Conservation (phyloP, 306 rosid species). For the Pterocarpus macrocarpus region DNA sequence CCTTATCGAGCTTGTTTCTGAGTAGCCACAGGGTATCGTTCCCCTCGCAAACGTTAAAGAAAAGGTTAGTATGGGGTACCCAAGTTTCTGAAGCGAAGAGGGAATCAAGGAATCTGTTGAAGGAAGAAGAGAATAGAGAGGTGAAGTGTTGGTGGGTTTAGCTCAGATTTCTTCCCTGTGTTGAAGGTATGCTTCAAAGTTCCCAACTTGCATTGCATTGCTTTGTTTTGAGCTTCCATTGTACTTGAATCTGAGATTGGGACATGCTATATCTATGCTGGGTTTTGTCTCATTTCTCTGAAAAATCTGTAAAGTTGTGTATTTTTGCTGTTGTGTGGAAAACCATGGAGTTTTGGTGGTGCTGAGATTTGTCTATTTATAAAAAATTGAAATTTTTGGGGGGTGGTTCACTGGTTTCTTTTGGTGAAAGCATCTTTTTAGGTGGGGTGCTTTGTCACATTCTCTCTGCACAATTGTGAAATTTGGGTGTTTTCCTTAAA, state of each 20-base stretch:
- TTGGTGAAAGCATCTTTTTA: constrained; percentile 50
- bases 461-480: constrained; percentile 41
- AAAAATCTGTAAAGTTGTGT: constrained; percentile 7
- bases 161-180: constrained; percentile 58
- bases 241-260: constrained; percentile 68
- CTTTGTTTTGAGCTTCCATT: constrained; percentile 31
- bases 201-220: constrained; percentile 49
- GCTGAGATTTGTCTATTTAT: constrained; percentile 31
- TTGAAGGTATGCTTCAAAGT: constrained; percentile 54
- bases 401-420: constrained; percentile 48
- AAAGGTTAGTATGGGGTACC: constrained; percentile 38
- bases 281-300: constrained; percentile 39
- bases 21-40: constrained; percentile 10
- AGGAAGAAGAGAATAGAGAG: constrained; percentile 41
- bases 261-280: constrained; percentile 50
- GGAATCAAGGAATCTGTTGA: constrained; percentile 68
- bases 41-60: constrained; percentile 44
- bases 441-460: constrained; percentile 41
- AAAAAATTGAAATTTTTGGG: neutral
- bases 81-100: constrained; percentile 17
- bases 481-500: constrained; percentile 41
- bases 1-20: neutral
- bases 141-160: constrained; percentile 55
- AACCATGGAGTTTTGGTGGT: constrained; percentile 1
- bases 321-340: constrained; percentile 20